phyloP scores from a whole-genome alignment of 2,329 filamentous ascomycete genomes.

The Diaporthe capsici region DNA sequence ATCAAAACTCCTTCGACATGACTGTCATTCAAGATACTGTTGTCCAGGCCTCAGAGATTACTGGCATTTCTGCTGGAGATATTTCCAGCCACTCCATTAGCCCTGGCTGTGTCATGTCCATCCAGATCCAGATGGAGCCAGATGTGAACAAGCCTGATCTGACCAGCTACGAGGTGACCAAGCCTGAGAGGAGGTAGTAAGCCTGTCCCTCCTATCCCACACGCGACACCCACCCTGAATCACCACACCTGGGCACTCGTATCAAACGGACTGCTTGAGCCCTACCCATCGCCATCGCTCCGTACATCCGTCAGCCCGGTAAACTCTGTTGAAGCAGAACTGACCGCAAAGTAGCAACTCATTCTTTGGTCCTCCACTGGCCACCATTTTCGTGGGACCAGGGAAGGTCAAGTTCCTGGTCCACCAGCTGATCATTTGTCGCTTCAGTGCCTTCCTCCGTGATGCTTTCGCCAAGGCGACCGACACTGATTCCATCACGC shows the following conservation, averaged over 20 bases:
- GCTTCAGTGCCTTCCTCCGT: not conserved
- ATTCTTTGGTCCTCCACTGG: not conserved
- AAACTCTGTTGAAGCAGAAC: not conserved
- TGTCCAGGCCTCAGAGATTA: not conserved
- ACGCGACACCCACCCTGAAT: not conserved
- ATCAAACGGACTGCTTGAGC: not conserved
- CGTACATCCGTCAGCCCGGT: too few species aligned
- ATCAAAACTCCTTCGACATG: not conserved
- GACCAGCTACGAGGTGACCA: not conserved
- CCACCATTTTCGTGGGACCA: slow-evolving; percentile 16
- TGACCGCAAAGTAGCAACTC: not conserved
- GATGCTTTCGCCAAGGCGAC: not conserved
- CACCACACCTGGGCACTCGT: not conserved
- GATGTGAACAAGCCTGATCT: not conserved
- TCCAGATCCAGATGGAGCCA: not conserved
- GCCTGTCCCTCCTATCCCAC: not conserved
- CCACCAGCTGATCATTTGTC: not conserved
- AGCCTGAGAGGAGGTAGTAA: not conserved
- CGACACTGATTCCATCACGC: not conserved
- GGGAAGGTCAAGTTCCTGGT: not conserved
- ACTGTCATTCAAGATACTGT: not conserved
- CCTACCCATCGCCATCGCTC: not conserved
- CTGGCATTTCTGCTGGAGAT: not conserved
- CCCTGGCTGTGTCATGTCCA: not conserved
- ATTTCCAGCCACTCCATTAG: not conserved